Evolutionary conservation across 1,139 yeast genomes (phyloP).

Genomic region (Zygosaccharomyces sapae): DNA sequence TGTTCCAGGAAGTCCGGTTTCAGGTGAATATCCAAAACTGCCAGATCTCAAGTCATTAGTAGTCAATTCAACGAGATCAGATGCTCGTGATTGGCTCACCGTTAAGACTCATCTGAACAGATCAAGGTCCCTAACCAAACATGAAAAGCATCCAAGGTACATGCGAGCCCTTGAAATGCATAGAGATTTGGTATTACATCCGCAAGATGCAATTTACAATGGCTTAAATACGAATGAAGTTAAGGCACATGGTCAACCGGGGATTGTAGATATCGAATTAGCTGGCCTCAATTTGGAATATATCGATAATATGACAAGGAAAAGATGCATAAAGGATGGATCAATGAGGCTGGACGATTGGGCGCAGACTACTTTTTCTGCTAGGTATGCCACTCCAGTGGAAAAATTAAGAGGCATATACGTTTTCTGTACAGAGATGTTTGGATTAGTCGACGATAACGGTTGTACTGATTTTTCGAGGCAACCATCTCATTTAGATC

Average conservation of each 20-base stretch:
- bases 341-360: conserved; percentile 43
- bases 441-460: conserved; percentile 39
- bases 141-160: conserved; percentile 67
- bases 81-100: conserved; percentile 45
- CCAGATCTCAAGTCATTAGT: conserved; percentile 30
- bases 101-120: conserved; percentile 63
- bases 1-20: conserved; percentile 9
- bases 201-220: conserved; percentile 58
- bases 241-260: conserved; percentile 32
- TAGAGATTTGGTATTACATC: conserved; percentile 61
- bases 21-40: conserved; percentile 25
- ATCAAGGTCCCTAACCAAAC: conserved; percentile 65
- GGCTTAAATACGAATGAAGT: conserved; percentile 47
- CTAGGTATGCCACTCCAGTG: conserved; percentile 45
- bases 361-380: conserved; percentile 33
- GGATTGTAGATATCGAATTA: conserved; percentile 34
- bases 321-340: conserved; percentile 30
- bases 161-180: conserved; percentile 65
- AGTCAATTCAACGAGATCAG: conserved; percentile 22
- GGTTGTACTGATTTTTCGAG: conserved; percentile 33
- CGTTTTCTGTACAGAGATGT: conserved; percentile 54
- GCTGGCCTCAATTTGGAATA: conserved; percentile 35
- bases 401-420: conserved; percentile 62
- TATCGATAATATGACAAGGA: conserved; percentile 32
- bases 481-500: conserved; percentile 34